Percentiles rank a stretch among this genome's conserved stretches.
phyloP scores from a whole-genome alignment of 1,284 basidiomycete genomes.

The Trichosporon ovoides region DNA sequence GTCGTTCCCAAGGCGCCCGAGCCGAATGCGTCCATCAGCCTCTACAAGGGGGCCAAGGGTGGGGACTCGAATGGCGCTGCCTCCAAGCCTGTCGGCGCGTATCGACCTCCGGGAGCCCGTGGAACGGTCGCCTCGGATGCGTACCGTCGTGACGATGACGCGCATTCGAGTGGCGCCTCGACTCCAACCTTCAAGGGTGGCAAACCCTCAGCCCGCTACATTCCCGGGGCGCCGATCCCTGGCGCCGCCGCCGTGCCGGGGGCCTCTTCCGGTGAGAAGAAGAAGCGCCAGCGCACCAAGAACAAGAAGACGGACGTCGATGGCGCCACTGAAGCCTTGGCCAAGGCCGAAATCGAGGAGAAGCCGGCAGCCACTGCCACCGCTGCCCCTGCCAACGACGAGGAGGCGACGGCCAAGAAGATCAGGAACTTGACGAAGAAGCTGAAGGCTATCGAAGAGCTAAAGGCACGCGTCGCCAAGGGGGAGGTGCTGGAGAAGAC shows the following conservation, averaged over 20 bases:
- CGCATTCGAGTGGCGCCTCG: constrained; percentile 47
- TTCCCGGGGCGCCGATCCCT: constrained; percentile 61
- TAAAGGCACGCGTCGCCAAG: constrained; percentile 79
- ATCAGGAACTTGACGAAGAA: constrained; percentile 85
- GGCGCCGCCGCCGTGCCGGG: constrained; percentile 26
- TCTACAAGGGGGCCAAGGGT: constrained; percentile 23
- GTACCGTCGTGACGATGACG: constrained; percentile 78
- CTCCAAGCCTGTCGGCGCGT: constrained; percentile 68
- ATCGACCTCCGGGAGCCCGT: constrained; percentile 86
- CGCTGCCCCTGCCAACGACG: constrained; percentile 57
- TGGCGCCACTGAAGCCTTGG: constrained; percentile 27
- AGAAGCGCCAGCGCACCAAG: constrained; percentile 57
- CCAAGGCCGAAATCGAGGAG: constrained; percentile 32
- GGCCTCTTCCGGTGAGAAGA: constrained; percentile 51
- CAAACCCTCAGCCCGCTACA: constrained; percentile 51
- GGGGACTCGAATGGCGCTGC: constrained; percentile 44
- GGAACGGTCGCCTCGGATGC: constrained; percentile 76
- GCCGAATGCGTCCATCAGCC: constrained; percentile 59
- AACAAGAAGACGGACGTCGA: constrained; percentile 52
- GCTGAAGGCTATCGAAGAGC: constrained; percentile 92
- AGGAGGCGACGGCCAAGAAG: constrained; percentile 84
- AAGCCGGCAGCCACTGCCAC: constrained; percentile 27
- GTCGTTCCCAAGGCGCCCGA: constrained; percentile 69
- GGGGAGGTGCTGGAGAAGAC: constrained; percentile 89
- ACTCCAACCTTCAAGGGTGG: constrained; percentile 58